Evolutionary conservation across 2,329 filamentous ascomycete genomes (phyloP), one percentile per base, ranked within the genome.

Genomic region (Colletotrichum incanum): DNA sequence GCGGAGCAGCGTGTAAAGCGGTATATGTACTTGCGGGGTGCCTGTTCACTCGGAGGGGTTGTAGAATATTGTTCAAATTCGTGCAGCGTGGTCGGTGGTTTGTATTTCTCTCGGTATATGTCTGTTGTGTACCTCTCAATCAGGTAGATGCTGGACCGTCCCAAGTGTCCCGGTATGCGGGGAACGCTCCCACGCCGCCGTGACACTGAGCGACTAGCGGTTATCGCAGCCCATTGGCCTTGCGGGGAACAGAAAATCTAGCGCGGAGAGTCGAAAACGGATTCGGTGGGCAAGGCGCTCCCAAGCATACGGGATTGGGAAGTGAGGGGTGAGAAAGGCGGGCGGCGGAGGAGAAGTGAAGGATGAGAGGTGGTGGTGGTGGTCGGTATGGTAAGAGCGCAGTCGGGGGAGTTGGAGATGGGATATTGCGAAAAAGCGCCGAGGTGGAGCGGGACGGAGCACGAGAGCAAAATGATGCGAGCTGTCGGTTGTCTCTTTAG

Each of bases 101-200:
- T 49, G 31, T 8, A 5, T 49, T 43, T 71, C 56, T 31, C 20
- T 55, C 47, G 14, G 47, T 71, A 28, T 50, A 47, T 26, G 47
- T 65, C 49, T 64, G 50, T 65, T 31, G 47, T 61, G 60, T 64
- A 60, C 31, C 59, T 65, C 43, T 70, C 54, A 34, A 28, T n/a
- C 37, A 60, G 59, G 47, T 65, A 39, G 70, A 55, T 65, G 69
- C 55, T 68, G 59, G 72, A 52, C 59, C 65, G 68, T 74, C 66
- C 67, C 66, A 73, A 67, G 77, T 76, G 77, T 81, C 76, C 85
- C 81, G 85, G 85, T 86, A 85, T 88, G 87, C 87, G 87, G 87
- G 87, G 85, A 87, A 86, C 81, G 73, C 82, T 87, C 86, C 86
- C 87, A 86, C 86, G 85, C 86, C 84, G 87, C 86, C 87, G 86